Base-by-base conservation (phyloP, 1,284 basidiomycete genomes). In the Boletus sp. region DNA sequence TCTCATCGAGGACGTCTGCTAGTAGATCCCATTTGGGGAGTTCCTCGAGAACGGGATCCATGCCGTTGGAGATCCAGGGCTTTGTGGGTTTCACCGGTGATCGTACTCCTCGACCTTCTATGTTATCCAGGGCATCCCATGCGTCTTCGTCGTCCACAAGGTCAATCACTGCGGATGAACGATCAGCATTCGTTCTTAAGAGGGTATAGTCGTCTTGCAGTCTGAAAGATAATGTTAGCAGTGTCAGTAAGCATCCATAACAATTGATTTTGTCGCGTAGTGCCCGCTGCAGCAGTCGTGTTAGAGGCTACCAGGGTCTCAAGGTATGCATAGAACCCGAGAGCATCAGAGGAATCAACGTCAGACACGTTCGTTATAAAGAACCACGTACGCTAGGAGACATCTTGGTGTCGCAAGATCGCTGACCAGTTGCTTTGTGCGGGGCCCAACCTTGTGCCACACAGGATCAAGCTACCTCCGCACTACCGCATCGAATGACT, bases 371-470 rank as follows among this genome's bases (percentile, higher is more conserved):
- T 5, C 31, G 30, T 37, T 33, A 38, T 33, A 53, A 14, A 9
- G 30, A 13, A 61, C 46, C 21, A 51, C 90, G 63, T 69, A 95
- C 91, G 83, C 83, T 51, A 98, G 85, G 2, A 99, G 83, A 49
- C 90, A 88, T 1, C 97, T 84, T 5, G 99, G 82, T 2, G 91
- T 92, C 0, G 90, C 88, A 8, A 99, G 83, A 70, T 99, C 97
- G 53, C 84, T 85, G 9, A 98, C 95, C 16, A 98, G 86, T 64
- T 95, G 92, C 70, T 95, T 95, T 1, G 95, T 99, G 67, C 88
- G 90, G 5, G 92, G 88, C 2, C 95, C 94, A 30, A 98, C 94
- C 75, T 94, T 93, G 75, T 99, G 95, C 97, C 97, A 99, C 6
- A 98, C 90, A 0, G 95, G 86, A 73, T 97, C 93, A 7, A 99